Conservation (phyloP, 305 asterid species). For the Stenogyne calaminthoides region DNA sequence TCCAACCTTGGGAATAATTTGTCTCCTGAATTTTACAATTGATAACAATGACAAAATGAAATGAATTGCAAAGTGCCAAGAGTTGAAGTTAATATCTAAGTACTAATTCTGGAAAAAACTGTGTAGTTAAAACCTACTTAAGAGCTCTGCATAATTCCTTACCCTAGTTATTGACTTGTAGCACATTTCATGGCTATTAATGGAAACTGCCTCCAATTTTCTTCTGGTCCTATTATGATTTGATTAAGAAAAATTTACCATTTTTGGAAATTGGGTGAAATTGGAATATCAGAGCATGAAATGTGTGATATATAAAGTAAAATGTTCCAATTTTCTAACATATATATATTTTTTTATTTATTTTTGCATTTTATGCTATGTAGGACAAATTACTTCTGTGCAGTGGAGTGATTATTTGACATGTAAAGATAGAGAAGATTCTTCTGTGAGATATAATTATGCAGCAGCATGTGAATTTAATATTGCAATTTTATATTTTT, state of each 20-base stretch:
- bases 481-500: neutral
- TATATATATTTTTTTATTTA: neutral
- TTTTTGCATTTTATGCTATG: neutral
- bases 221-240: neutral
- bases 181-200: constrained; percentile 14
- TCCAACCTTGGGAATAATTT: neutral
- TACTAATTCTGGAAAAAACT: neutral
- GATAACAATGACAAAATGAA: too few species aligned
- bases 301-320: neutral
- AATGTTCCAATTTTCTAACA: neutral
- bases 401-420: constrained; percentile 13
- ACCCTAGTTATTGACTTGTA: constrained; percentile 3
- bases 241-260: neutral
- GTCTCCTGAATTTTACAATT: neutral
- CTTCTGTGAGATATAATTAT: constrained; percentile 24
- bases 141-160: neutral
- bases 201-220: constrained; percentile 6
- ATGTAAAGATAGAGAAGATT: constrained; percentile 16
- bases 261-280: neutral
- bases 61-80: too few species aligned
- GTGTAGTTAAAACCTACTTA: neutral
- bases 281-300: neutral
- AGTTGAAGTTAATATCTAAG: neutral
- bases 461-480: constrained; percentile 33
- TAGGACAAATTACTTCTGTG: constrained; percentile 10